Evolutionary conservation across 2,329 filamentous ascomycete species (phyloP), one percentile per base, ranked within the genome.

Genomic region (Aspergillus quadrilineatus): DNA sequence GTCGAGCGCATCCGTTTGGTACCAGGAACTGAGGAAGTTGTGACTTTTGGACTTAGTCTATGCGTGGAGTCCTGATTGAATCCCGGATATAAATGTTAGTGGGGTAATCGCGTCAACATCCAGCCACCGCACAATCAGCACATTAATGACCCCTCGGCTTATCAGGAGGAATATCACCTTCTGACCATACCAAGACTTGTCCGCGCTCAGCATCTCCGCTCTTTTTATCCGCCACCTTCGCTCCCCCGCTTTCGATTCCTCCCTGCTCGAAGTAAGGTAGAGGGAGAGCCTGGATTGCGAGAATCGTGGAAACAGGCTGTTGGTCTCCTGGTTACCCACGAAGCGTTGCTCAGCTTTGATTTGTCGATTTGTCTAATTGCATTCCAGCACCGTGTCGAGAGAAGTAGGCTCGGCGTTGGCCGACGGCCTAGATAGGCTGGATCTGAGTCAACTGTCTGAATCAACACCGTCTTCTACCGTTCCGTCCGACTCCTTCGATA

Each of bases 371-470:
- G 22, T 47, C n/a, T 47, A 55, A 43, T 53, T 37, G 46, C 65
- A 68, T 62, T 65, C 70, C 69, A 68, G 67, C 75, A 77, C 73
- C 71, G 73, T 78, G 74, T 77, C 74, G 73, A 75, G 71, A 73
- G 71, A 72, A 70, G 72, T 66, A 69, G 70, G 67, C 67, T 74
- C 71, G 69, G 73, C 72, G 69, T 72, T 78, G 74, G 76, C 74
- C 73, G 68, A 76, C 66, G 75, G 75, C 74, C 75, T 77, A 64
- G 73, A 77, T 66, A 75, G 74, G 75, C 75, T 78, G 71, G 73
- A 77, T 69, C 63, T 77, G 65, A 73, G 70, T 70, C 73, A 76
- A 73, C 68, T 74, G 69, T 75, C 75, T 68, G 69, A 73, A 72
- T 75, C 73, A 64, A 75, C 73, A 59, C 66, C 69, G 58, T 74